Conservation (phyloP, 768 basidiomycete species). For the Termitomyces heimii region DNA sequence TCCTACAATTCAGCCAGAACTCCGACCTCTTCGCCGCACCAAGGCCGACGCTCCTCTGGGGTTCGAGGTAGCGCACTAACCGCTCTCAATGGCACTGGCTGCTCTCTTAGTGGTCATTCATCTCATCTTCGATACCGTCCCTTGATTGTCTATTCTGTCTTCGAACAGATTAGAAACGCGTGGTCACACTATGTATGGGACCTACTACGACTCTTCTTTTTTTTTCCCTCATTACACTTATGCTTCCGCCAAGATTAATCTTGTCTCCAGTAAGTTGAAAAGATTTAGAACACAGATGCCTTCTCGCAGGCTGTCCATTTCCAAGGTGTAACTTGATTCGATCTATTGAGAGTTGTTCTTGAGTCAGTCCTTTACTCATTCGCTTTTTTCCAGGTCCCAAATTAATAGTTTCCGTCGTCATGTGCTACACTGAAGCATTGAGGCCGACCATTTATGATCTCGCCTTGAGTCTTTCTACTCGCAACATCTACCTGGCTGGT, state of each 20-base stretch:
- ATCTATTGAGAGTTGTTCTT: not conserved
- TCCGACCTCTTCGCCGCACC: not conserved
- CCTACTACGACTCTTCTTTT: not conserved
- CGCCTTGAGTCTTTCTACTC: not conserved
- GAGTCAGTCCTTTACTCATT: not conserved
- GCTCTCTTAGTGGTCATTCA: not conserved
- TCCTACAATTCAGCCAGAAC: not conserved
- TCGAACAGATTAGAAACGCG: not conserved
- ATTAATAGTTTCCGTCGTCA: not conserved
- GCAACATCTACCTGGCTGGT: not conserved
- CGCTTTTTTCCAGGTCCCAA: not conserved
- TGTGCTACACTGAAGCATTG: not conserved
- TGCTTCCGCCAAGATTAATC: not conserved
- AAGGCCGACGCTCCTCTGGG: not conserved
- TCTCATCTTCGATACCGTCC: not conserved
- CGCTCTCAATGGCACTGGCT: not conserved
- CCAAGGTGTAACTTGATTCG: not conserved
- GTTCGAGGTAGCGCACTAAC: not conserved
- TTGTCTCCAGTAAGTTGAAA: not conserved
- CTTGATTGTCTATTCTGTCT: not conserved
- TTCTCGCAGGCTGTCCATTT: not conserved
- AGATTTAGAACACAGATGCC: not conserved
- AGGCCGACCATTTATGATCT: not conserved
- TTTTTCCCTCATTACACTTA: not conserved
- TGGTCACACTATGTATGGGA: not conserved